A percentile compares a stretch with the other conserved stretches of the same genome.
phyloP scores from a whole-genome alignment of 257 asterid genomes.

The Euphrasia confusa region DNA sequence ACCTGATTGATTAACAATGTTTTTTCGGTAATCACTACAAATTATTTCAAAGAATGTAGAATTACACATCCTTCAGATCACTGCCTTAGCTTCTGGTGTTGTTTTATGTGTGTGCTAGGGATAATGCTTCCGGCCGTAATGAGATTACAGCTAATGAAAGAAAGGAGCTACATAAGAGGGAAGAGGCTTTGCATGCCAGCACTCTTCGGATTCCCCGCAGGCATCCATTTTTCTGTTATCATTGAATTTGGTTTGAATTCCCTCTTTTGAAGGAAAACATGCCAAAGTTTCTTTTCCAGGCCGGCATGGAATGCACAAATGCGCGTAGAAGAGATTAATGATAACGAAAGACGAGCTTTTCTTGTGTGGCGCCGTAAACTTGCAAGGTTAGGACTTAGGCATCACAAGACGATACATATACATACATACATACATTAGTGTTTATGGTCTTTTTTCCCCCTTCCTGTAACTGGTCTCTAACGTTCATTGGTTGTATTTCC shows the following conservation, averaged over 20 bases:
- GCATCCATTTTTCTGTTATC: conserved; percentile 26
- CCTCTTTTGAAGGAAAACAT: not conserved
- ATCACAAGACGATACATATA: too few relatives aligned
- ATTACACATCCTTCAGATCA: too few relatives aligned
- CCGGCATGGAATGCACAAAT: conserved; percentile 70
- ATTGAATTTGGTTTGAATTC: not conserved
- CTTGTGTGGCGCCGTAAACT: conserved; percentile 38
- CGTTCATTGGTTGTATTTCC: too few relatives aligned
- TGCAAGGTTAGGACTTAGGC: conserved; percentile 67
- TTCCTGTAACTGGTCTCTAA: too few relatives aligned
- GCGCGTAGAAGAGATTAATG: conserved; percentile 90
- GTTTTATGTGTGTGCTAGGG: conserved; percentile 40
- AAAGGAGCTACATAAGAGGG: not conserved
- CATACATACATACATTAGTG: too few relatives aligned
- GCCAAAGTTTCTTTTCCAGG: not conserved
- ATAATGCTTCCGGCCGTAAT: conserved; percentile 37
- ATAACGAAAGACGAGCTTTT: conserved; percentile 70
- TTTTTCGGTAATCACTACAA: too few relatives aligned
- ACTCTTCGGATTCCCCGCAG: conserved; percentile 96
- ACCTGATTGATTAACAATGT: too few relatives aligned
- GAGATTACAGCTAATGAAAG: not conserved
- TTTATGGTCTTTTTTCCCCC: too few relatives aligned
- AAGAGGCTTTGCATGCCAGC: conserved; percentile 38
- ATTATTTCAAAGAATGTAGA: too few relatives aligned
- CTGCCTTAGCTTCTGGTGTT: not conserved